Base-by-base conservation (phyloP, 2,329 filamentous ascomycete species). In the Colletotrichum nymphaeae region DNA sequence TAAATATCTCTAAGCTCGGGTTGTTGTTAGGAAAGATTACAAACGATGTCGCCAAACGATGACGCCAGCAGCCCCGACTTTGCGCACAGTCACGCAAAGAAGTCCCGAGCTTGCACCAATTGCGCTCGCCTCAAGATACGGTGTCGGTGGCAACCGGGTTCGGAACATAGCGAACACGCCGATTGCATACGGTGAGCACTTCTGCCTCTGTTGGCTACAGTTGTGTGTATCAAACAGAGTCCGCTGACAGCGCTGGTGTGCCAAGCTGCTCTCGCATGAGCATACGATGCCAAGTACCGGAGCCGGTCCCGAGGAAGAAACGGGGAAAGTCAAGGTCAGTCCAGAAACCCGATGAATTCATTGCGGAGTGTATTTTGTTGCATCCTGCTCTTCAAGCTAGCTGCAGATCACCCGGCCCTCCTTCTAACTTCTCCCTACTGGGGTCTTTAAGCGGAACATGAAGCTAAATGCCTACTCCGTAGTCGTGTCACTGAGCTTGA, bases 401-500 rank as follows among this genome's bases (percentile, higher is more conserved):
- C 24, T 42, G 37, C 11, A 28, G 37, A 19, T 24, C 37, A 16
- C 59, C n/a, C 16, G n/a, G 12, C 26, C 24, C 42, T 49, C 42
- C 42, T 49, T 49, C 7, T 49, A 5, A 19, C 42, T 49, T 22
- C 42, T 22, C 19, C 19, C 3, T 11, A 22, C 42, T 19, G 19
- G 8, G 19, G 42, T 49, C 8, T 49, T 22, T 49, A 8, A 26
- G 22, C 5, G 11, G 3, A 28, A 64, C 1, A 5, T 55, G 49
- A 22, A 19, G 19, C 62, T 64, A 42, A 64, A 16, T 16, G 22
- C 19, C 19, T 11, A 11, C 5, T 26, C 26, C 53, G 30, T 8
- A 84, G 82, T 7, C 79, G 81, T 12, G 82, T 84, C 2, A 81
- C 80, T 6, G 81, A 83, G 52, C 58, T 84, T 2, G 83, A 84